phyloP scores from a whole-genome alignment of 2,329 filamentous ascomycete genomes.

The Chaetomium globosum region DNA sequence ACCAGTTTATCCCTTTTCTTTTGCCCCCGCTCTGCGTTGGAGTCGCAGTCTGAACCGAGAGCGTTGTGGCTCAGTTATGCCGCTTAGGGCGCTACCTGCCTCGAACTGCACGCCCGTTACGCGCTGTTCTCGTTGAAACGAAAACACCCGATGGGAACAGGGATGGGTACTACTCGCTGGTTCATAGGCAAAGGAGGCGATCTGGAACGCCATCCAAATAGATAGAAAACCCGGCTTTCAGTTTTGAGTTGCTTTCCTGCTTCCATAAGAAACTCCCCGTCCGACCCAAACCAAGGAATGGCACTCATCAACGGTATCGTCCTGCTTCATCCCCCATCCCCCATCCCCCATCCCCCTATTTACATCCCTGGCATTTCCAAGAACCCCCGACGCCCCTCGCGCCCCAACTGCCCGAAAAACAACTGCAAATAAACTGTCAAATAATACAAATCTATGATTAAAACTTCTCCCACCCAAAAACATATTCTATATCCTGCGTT shows the following conservation, averaged over 20 bases:
- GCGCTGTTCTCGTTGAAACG: not conserved
- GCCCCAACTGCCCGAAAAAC: not conserved
- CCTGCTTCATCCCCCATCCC: not conserved
- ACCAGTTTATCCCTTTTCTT: not conserved
- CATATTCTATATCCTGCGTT: not conserved
- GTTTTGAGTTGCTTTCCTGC: conserved; percentile 1
- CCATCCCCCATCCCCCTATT: not conserved
- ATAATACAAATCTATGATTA: not conserved
- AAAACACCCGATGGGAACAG: not conserved
- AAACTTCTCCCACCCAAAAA: not conserved
- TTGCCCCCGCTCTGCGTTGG: not conserved
- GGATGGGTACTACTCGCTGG: not conserved
- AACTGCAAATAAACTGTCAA: not conserved
- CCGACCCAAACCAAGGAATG: not conserved
- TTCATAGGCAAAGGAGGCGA: not conserved
- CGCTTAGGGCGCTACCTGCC: not conserved
- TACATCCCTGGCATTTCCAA: not conserved
- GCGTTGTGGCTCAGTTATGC: not conserved
- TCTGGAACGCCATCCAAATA: conserved; percentile 1
- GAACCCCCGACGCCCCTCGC: not conserved
- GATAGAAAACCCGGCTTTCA: conserved; percentile 19
- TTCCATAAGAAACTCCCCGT: not conserved
- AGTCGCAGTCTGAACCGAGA: not conserved
- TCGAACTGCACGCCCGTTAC: not conserved
- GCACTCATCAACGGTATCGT: not conserved